Evolutionary conservation across 2,329 filamentous ascomycete genomes (phyloP), one percentile per base, ranked within the genome.

Genomic region (Leptodontidium sp.): DNA sequence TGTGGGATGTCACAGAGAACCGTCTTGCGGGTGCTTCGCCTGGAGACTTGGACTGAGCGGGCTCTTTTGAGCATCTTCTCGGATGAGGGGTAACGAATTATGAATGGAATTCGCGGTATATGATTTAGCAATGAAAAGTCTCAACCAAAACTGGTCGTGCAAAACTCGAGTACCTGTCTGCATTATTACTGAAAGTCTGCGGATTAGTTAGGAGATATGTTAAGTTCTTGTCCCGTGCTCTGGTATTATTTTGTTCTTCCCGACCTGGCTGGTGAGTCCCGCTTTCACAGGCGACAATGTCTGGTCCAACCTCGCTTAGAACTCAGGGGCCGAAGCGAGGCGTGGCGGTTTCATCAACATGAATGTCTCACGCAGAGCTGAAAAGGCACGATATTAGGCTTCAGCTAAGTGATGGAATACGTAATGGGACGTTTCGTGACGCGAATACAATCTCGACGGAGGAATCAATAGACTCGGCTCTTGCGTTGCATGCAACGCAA

Each of bases 1-100:
- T 71, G 61, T 71, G 61, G 24, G 67, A 67, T 15, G 32, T 71
- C n/a, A 69, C 69, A 1, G 64, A 71, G 29, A 67, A 65, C 12
- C 68, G 69, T 26, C 47, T 63, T 32, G 64, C 57, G 32, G 69
- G 69, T 53, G 67, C 69, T 67, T 21, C 43, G 7, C 69, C 55
- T 40, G 69, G 69, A 21, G 67, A 69, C 58, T 61, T 68, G 64
- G 24, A 66, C 14, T 66, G 24, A 29, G 43, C 15, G 14, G 15
- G 11, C 15, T n/a, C n/a, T 2, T 43, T 38, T 24, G 35, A 26
- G 21, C 7, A 12, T 45, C 12, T 43, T 2, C 21, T 43, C 21
- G 9, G 47, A 4, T 50, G 9, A 5, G 9, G 47, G 38, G 11
- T 40, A 40, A 40, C 11, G 38, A 40, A 40, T 40, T 40, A 40